Base-by-base conservation (phyloP, 805 yeast genomes). In the Monosporozyma servazzii region DNA sequence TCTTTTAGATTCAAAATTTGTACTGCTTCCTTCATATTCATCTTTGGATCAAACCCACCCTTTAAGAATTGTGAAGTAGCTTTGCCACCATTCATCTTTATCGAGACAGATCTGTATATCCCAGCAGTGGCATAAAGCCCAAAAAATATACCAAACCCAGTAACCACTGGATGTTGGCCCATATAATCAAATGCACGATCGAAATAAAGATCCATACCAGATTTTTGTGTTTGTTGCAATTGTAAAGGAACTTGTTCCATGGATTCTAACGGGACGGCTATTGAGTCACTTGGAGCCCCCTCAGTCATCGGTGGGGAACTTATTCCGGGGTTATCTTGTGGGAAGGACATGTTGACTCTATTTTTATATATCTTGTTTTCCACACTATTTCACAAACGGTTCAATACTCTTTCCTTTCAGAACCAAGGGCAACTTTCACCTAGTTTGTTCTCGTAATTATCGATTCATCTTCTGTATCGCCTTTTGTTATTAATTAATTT, bases 11-110 rank as follows among this genome's bases (percentile, higher is more conserved):
- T 86, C 59, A 91, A 77, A 30, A 91, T 86, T 64, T 80, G 89
- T 54, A 89, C 75, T 3, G 97, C 97, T 66, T 91, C 99, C 59
- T 79, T 83, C 45, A 90, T 83, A 53, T 78, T 77, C 96, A 91
- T 88, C 68, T 91, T 93, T n/a, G 79, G 67, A 37, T 90, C 96
- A 70, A 91, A 91, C 1, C 96, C 88, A 52, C 98, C 99, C 18
- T 39, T 39, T 47, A 41, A 29, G 18, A 40, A 48, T 11, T 36
- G 43, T 8, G 40, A 4, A 5, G 52, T 52, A 13, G 51, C 46
- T 18, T 80, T 78, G 10, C 85, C 85, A 40, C 88, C 85, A n/a
- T 88, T 85, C 42, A 67, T 40, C 40, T 53, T 58, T 3, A 55
- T 61, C 3, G 63, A 53, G 1, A 65, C 49, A 3, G 78, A 69